Percentiles rank a stretch among this genome's conserved stretches.
Conservation (phyloP, 305 asterid species). For the Solanum chacoense region DNA sequence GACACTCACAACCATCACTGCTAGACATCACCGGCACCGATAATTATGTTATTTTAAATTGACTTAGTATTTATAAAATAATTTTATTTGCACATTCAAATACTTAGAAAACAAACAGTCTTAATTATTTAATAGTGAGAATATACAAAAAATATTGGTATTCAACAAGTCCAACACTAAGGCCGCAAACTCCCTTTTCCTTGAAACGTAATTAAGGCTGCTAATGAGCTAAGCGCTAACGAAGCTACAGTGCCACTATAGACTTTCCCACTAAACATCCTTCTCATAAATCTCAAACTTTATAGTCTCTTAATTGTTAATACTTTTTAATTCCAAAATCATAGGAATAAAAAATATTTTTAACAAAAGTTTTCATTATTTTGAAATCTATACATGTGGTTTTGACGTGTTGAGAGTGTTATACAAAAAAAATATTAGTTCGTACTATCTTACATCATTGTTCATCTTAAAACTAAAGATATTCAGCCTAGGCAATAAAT, state of each 20-base stretch:
- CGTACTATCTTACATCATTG: background rate
- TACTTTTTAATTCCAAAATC: background rate
- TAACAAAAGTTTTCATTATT: background rate
- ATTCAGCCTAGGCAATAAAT: background rate
- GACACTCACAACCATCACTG: background rate
- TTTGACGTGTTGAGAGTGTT: background rate
- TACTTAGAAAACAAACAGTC: too few relatives aligned
- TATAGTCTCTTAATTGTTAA: background rate
- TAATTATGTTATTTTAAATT: too few relatives aligned
- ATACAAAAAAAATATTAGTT: background rate
- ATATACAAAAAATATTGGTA: background rate
- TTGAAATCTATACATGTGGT: background rate
- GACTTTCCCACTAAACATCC: background rate
- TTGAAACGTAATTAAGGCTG: background rate
- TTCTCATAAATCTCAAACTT: background rate
- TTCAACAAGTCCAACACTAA: background rate
- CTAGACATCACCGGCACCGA: too few relatives aligned
- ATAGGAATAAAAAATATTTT: background rate
- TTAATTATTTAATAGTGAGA: too few relatives aligned
- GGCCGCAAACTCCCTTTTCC: background rate
- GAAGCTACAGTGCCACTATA: constrained; percentile 3
- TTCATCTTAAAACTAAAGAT: background rate
- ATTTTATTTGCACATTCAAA: too few relatives aligned
- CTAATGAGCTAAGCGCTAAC: background rate
- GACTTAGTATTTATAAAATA: too few relatives aligned